These are phyloP conservation scores for Aureobasidium sp. DNA, from an alignment of 2,329 filamentous ascomycete species.

Conservation along the genomic window DNA sequence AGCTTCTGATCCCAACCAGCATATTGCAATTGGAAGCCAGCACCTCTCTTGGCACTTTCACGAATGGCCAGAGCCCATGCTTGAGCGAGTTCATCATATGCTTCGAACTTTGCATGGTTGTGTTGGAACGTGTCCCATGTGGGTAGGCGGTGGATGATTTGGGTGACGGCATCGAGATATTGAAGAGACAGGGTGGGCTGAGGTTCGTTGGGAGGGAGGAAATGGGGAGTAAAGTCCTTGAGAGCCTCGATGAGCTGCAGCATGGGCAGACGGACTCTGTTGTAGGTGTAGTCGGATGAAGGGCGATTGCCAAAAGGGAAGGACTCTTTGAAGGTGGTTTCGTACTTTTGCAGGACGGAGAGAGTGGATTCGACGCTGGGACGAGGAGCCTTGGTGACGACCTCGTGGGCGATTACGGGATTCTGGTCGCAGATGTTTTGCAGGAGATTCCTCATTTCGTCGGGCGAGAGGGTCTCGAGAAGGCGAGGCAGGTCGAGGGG, in stretches of 20 bases:
- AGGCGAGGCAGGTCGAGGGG: conserved; percentile 65
- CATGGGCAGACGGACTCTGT: conserved; percentile 77
- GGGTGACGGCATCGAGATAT: conserved; percentile 83
- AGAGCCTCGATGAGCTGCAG: conserved; percentile 78
- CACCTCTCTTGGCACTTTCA: conserved; percentile 84
- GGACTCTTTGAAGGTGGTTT: conserved; percentile 66
- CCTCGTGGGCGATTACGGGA: conserved; percentile 76
- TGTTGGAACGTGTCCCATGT: conserved; percentile 86
- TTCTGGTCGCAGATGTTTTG: conserved; percentile 86
- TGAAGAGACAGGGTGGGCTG: conserved; percentile 77
- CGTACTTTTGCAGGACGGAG: conserved; percentile 73
- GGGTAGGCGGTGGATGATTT: conserved; percentile 81
- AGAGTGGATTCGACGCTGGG: conserved; percentile 77
- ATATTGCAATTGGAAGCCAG: conserved; percentile 81
- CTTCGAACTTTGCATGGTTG: conserved; percentile 87
- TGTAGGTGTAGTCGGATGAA: conserved; percentile 89
- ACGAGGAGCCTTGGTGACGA: conserved; percentile 76
- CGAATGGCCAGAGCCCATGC: conserved; percentile 89
- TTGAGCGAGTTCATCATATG: conserved; percentile 90
- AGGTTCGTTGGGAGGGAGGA: conserved; percentile 81
- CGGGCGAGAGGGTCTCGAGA: conserved; percentile 85
- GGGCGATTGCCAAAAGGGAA: conserved; percentile 80
- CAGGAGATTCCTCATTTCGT: conserved; percentile 78
- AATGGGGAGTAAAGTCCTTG: conserved; percentile 91
- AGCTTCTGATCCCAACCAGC: conserved; percentile 89